phyloP scores from a whole-genome alignment of 352 stramenopile species.

The Globisporangium iwayamae region DNA sequence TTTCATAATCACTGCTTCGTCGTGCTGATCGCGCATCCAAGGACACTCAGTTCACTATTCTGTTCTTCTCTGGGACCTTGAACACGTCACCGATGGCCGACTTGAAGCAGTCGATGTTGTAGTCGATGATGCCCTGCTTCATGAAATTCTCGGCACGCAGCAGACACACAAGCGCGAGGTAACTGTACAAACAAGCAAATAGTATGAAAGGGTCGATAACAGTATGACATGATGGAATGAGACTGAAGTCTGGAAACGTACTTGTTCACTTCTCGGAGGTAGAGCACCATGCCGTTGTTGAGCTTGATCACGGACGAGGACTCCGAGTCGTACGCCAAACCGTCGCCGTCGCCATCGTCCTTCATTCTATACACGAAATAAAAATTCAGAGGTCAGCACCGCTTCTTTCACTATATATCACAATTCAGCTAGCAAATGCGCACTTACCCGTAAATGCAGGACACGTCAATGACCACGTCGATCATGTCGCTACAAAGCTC shows the following conservation, averaged over 20 bases:
- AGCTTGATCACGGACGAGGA: constrained; percentile 97
- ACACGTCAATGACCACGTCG: constrained; percentile 99
- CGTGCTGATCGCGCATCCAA: neutral
- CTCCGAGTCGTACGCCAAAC: constrained; percentile 94
- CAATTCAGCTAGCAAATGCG: constrained; percentile 13
- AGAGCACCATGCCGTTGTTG: constrained; percentile 97
- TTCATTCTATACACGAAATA: constrained; percentile 56
- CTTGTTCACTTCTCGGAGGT: constrained; percentile 93
- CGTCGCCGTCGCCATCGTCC: constrained; percentile 88
- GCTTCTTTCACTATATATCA: neutral
- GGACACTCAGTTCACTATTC: constrained; percentile 30
- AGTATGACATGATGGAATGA: neutral
- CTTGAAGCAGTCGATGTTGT: constrained; percentile 99
- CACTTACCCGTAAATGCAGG: constrained; percentile 94
- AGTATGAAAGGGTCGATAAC: constrained; percentile 9
- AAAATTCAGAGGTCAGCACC: neutral
- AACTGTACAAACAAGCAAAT: constrained; percentile 32
- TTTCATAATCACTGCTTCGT: neutral
- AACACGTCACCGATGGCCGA: constrained; percentile 89
- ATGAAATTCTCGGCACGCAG: constrained; percentile 96
- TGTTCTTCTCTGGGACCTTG: constrained; percentile 59
- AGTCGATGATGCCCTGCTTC: constrained; percentile 98
- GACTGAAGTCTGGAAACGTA: constrained; percentile 21
- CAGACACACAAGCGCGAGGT: constrained; percentile 98
- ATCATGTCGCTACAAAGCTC: constrained; percentile 99